A percentile compares a stretch with the other conserved stretches of the same genome.
Evolutionary conservation across 1,284 basidiomycete genomes (phyloP).

Genomic region (Ustilago curta): DNA sequence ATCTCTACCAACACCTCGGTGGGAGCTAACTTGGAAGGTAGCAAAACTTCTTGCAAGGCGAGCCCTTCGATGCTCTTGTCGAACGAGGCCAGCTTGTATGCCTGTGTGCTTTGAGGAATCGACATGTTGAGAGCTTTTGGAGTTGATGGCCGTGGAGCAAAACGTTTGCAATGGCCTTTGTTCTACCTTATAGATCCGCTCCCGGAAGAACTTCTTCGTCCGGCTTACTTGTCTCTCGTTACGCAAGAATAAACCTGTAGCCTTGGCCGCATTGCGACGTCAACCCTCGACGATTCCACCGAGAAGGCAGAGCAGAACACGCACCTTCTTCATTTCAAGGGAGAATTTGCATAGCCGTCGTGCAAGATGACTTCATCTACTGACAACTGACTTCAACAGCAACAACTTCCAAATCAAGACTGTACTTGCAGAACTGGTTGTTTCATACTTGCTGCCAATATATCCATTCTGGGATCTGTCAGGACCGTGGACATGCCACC

Average conservation of each 20-base stretch:
- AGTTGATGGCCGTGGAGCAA: background rate
- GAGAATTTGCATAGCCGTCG: slow-evolving; percentile 1
- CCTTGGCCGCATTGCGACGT: too few species aligned
- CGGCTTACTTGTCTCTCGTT: background rate
- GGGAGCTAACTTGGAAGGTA: slow-evolving; percentile 20
- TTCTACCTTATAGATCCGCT: too few species aligned
- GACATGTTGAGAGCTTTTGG: slow-evolving; percentile 10
- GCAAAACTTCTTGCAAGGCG: slow-evolving; percentile 9
- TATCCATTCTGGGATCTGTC: too few species aligned
- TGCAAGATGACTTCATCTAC: slow-evolving; percentile 5
- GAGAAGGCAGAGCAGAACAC: too few species aligned
- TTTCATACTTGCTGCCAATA: too few species aligned
- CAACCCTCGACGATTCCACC: too few species aligned
- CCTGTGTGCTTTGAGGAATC: slow-evolving; percentile 19
- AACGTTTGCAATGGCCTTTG: background rate
- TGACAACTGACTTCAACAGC: background rate
- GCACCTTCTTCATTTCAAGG: too few species aligned
- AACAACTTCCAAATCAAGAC: too few species aligned
- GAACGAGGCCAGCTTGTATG: slow-evolving; percentile 32
- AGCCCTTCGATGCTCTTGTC: slow-evolving; percentile 32
- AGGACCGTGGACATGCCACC: too few species aligned
- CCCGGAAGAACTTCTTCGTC: too few species aligned
- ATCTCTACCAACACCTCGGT: slow-evolving; percentile 34
- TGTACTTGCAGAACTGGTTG: too few species aligned
- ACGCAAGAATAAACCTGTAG: too few species aligned